Conservation (phyloP, 176 grass and related monocot genomes). For the Cenchrus fungigraminus region DNA sequence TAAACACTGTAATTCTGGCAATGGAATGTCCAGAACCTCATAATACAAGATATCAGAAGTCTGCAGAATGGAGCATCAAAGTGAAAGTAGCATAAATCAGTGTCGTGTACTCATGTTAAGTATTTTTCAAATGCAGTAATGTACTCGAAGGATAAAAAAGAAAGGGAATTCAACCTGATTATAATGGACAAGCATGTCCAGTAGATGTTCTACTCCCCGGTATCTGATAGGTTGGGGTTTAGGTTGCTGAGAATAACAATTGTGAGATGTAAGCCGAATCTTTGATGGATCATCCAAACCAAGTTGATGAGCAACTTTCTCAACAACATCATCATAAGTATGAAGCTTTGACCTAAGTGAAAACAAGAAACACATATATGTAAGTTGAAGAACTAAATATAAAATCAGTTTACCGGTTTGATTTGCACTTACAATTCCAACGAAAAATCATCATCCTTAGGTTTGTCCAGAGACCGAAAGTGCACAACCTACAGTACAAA, state of each 20-base stretch:
- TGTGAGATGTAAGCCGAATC: slow-evolving; percentile 97
- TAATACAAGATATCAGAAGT: slow-evolving; percentile 99
- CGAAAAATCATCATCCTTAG: slow-evolving; percentile 94
- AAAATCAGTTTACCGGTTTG: background rate
- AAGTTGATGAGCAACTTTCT: slow-evolving; percentile 80
- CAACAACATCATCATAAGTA: slow-evolving; percentile 95
- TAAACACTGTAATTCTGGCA: slow-evolving; percentile 96
- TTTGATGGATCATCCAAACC: slow-evolving; percentile 88
- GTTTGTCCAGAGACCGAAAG: slow-evolving; percentile 88
- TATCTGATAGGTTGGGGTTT: slow-evolving; percentile 96
- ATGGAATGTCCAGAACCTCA: slow-evolving; percentile 91
- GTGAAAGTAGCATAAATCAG: background rate
- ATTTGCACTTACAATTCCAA: slow-evolving; percentile 81
- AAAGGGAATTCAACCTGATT: slow-evolving; percentile 63
- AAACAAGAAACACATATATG: slow-evolving; percentile 37
- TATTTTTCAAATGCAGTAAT: slow-evolving; percentile 12
- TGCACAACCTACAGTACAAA: slow-evolving; percentile 76
- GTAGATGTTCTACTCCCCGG: slow-evolving; percentile 81
- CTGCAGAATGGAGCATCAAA: slow-evolving; percentile 51
- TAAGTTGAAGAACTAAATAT: slow-evolving; percentile 6
- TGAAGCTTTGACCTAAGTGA: slow-evolving; percentile 77
- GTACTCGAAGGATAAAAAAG: slow-evolving; percentile 25
- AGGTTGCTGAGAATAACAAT: slow-evolving; percentile 98
- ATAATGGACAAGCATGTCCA: slow-evolving; percentile 98
- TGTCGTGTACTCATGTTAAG: background rate